Base-by-base conservation (phyloP, 345 rosid species). In the Acer campestre region DNA sequence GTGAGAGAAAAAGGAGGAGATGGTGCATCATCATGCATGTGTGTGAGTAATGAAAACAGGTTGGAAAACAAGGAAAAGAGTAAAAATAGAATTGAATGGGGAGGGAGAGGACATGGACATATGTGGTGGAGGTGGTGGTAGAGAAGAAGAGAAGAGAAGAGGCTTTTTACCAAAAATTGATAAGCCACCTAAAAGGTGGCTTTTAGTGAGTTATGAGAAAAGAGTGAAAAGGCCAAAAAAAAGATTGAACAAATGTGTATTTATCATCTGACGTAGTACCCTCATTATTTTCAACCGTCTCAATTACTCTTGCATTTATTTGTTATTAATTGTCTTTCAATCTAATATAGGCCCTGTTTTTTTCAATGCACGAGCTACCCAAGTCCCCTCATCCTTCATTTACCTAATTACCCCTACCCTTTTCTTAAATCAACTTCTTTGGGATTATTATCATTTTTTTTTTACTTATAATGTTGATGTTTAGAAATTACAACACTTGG, bases 291-390 rank as follows among this genome's bases (percentile, higher is more conserved):
- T 92, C 98, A 92, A 94, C 91, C 75, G 97, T 85, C 92, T 86
- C 97, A 87, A 86, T 94, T 91, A 96, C 97, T 90, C 78, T 84
- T 82, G 97, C 99, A 96, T 96, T 94, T 88, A 94, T 88, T 83
- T 85, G 92, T 82, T 94, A 88, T 88, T 91, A 95, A 90, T 89
- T 90, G 83, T 82, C 84, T 81, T 89, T 86, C 90, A 87, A 89
- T 88, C 94, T 79, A 75, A 80, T 74, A 61, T 83, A 73, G 83
- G 62, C 55, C 78, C 75, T 59, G 71, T 77, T 84, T 87, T 84
- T 87, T 88, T 83, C 84, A 85, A 87, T 92, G 94, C 94, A 82
- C 73, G 85, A 92, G 85, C 97, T 68, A 93, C 95, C 94, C n/a
- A n/a, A n/a, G n/a, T n/a, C n/a, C n/a, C n/a, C 88, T 61, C 40